Evolutionary conservation across 2,329 filamentous ascomycete genomes (phyloP).

Genomic region (Colletotrichum plurivorum): DNA sequence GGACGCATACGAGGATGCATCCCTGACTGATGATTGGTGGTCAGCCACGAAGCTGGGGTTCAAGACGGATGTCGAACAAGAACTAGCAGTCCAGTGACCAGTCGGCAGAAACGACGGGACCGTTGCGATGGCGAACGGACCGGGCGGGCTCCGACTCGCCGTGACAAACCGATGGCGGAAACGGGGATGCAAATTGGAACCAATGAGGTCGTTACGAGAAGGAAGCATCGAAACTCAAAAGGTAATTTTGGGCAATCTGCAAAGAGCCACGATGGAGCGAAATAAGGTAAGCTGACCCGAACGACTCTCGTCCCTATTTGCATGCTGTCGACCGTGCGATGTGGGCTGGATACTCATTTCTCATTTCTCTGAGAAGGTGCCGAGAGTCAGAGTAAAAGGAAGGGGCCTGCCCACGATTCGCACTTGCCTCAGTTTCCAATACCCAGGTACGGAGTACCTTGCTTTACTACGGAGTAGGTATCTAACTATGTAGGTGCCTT

Average conservation of each 20-base stretch:
- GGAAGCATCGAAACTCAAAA: background rate
- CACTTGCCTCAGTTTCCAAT: background rate
- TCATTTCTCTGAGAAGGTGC: no score
- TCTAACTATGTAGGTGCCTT: background rate
- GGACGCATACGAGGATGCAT: background rate
- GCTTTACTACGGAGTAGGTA: no score
- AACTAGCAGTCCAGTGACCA: background rate
- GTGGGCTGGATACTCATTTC: no score
- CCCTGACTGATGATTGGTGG: background rate
- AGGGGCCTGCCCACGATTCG: background rate
- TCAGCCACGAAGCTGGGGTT: no score
- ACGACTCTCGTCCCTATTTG: constrained; percentile 14
- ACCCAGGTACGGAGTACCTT: no score
- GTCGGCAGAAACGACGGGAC: background rate
- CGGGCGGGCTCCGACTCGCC: constrained; percentile 25
- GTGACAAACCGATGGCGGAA: constrained; percentile 3
- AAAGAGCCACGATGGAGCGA: background rate
- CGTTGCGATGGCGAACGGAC: constrained; percentile 2
- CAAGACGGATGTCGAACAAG: no score
- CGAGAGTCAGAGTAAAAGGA: no score
- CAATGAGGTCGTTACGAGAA: constrained; percentile 1
- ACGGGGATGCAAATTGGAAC: background rate
- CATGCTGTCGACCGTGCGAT: background rate
- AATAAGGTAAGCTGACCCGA: constrained; percentile 10
- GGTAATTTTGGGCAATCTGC: background rate